Base-by-base conservation (phyloP, 2,329 filamentous ascomycete genomes). In the Pestalotiopsis fici region DNA sequence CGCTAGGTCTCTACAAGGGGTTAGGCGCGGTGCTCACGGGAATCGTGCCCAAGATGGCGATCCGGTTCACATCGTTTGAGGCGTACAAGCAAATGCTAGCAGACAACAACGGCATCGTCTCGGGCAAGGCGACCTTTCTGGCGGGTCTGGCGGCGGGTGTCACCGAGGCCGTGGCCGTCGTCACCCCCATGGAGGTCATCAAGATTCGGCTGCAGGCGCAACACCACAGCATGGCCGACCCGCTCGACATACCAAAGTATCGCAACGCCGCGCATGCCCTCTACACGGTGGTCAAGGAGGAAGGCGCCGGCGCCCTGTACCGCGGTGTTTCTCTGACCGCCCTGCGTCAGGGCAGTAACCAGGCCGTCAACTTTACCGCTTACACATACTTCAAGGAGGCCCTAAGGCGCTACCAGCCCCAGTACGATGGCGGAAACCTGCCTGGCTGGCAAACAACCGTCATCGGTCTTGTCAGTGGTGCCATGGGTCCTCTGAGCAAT, bases 11-110 rank as follows among this genome's bases (percentile, higher is more conserved):
- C 67, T 99, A 99, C 88, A 99, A 99, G 85, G 96, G 96, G 72
- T 88, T 99, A n/a, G 96, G 96, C 69, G 96, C 96, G 66, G 96
- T 99, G 55, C 81, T 98, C 68, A 98, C 95, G 27, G 96, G 96
- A 72, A 99, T 99, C 79, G 90, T 99, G 25, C 96, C 96, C 66
- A 99, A 99, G 83, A 99, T 99, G 96, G 96, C 96, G 69, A 99
- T 98, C 79, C 93, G 96, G 50, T 99, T 99, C 83, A 97, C 95
- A 60, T 97, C 93, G 66, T 99, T 98, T 81, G 96, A 98, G 81
- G 90, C 88, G 78, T 99, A 98, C 83, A 98, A 98, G 88, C 90
- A 94, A 78, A 69, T 92, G 69, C 85, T 98, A 27, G 90, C 93
- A 56, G 86, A 93, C 79, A 77, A 89, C 66, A 89, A 90, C 2